Evolutionary conservation across 2,329 filamentous ascomycete species (phyloP).

Genomic region (Metarhizium humberi): DNA sequence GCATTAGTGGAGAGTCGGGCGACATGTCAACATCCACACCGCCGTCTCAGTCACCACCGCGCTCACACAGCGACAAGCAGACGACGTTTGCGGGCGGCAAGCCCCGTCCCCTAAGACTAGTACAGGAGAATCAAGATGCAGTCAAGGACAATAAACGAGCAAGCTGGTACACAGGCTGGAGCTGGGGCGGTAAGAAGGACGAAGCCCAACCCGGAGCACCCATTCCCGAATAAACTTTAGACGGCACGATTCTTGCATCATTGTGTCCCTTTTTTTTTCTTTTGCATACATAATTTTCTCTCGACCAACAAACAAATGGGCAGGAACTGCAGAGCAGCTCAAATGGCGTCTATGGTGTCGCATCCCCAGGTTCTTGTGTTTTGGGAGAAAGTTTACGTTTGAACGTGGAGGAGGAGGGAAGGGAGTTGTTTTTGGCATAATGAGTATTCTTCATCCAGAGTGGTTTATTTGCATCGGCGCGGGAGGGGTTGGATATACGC

Average conservation of each 20-base stretch:
- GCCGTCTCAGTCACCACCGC: conserved; percentile 44
- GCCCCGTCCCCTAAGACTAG: conserved; percentile 74
- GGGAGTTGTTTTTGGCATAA: neutral
- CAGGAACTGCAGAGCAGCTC: conserved; percentile 1
- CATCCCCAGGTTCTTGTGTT: neutral
- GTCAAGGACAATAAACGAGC: conserved; percentile 46
- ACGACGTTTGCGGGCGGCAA: conserved; percentile 57
- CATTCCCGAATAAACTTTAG: conserved; percentile 24
- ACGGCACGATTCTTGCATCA: neutral
- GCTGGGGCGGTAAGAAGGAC: conserved; percentile 40
- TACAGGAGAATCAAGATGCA: conserved; percentile 62
- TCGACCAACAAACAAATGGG: neutral
- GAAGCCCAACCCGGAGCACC: conserved; percentile 17
- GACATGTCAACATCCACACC: conserved; percentile 33
- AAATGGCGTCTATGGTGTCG: neutral
- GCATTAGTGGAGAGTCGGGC: conserved; percentile 59
- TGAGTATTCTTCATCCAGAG: neutral
- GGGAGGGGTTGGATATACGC: neutral
- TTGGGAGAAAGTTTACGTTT: neutral
- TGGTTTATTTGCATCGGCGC: neutral
- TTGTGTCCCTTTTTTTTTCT: neutral
- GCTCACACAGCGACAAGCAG: conserved; percentile 41
- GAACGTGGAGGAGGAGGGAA: neutral
- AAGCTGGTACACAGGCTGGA: conserved; percentile 57
- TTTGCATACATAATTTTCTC: neutral